Conservation (phyloP, 345 rosid genomes). For the Cochlearia excelsa region DNA sequence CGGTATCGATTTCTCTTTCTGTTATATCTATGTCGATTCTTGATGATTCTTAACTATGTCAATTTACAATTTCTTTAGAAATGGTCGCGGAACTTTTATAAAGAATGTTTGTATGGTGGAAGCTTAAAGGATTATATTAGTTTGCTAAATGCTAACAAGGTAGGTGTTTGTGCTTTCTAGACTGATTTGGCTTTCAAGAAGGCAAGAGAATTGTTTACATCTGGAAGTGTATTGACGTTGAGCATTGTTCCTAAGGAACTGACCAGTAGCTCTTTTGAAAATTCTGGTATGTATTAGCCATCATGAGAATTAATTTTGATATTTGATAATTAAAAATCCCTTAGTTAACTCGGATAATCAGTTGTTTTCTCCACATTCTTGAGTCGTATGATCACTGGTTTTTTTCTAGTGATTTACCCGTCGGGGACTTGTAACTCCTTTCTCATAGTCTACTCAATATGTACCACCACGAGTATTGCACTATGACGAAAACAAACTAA, state of each 20-base stretch:
- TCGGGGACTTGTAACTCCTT: no score
- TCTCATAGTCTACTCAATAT: no score
- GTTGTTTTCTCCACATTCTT: no score
- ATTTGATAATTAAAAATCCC: background rate
- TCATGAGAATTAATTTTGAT: constrained; percentile 11
- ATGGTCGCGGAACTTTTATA: constrained; percentile 49
- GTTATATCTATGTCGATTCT: no score
- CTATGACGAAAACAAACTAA: no score
- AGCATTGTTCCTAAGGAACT: constrained; percentile 81
- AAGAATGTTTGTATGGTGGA: constrained; percentile 61
- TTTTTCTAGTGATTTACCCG: no score
- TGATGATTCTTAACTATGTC: constrained; percentile 14
- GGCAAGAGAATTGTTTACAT: constrained; percentile 74
- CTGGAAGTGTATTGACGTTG: constrained; percentile 65
- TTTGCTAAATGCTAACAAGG: constrained; percentile 78
- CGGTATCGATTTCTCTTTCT: no score
- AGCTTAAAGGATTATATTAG: constrained; percentile 63
- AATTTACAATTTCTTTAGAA: constrained; percentile 58
- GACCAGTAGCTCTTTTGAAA: constrained; percentile 85
- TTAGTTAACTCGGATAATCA: no score
- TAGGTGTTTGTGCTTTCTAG: constrained; percentile 38
- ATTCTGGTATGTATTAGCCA: constrained; percentile 52
- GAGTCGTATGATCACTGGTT: no score
- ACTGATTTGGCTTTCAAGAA: constrained; percentile 88
- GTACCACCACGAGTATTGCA: no score